Evolutionary conservation across 805 yeast species (phyloP), one percentile per base, ranked within the genome.

Genomic region (Geotrichum ghanense): DNA sequence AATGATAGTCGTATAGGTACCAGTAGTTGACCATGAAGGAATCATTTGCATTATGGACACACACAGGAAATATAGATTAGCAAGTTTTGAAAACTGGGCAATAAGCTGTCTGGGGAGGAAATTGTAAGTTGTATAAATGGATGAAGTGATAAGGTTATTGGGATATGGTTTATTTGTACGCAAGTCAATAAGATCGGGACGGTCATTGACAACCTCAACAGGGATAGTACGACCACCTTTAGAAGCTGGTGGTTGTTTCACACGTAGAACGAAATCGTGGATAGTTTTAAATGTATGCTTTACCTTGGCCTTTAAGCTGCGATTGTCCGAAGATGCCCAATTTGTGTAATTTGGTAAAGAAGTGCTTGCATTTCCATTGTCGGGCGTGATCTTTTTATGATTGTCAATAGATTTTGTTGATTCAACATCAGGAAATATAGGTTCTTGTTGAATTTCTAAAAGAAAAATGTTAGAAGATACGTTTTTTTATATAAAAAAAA

Each of bases 21-120:
- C 98, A 0, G 98, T 92, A 3, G 98, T 87, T 1, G 96, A 86
- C 97, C 96, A 92, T 2, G 88, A 78, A 0, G 98, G 97, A 43
- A 92, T 81, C 89, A 90, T 81, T 61, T 92, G 98, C 70, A 92
- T 69, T 51, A 92, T 83, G 2, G 97, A 89, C 16, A 92, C 92
- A 2, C 79, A 71, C 74, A 92, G 67, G 65, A 92, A 92, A 63
- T 92, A 56, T 51, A 89, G 71, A 60, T 92, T 92, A 23, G 98
- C 98, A 41, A 92, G 58, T 60, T 87, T 90, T 21, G 95, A 86
- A 58, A 92, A 90, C 63, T 92, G 98, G 2, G 92, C 95, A 51
- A 78, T 72, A 34, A 92, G 62, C 59, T 92, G 97, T 51, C 89
- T 77, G 1, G 98, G 98, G 2, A 92, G 54, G 56, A 92, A 92